These are phyloP conservation scores for Collybia sp. DNA, from an alignment of 768 basidiomycete genomes.

Conservation along the genomic window DNA sequence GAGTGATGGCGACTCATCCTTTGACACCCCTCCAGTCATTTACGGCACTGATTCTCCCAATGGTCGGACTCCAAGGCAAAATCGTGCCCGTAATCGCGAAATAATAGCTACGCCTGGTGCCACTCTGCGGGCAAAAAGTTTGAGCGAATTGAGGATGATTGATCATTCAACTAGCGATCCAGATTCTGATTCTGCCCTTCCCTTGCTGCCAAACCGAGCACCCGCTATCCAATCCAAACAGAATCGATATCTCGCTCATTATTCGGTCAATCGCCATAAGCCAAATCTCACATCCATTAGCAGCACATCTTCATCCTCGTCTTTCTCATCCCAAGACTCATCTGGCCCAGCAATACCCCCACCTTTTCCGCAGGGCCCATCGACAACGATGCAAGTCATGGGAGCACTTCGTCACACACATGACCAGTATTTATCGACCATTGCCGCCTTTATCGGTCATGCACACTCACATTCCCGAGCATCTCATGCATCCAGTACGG, in stretches of 20 bases:
- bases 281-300: constrained; percentile 50
- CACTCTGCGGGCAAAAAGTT: constrained; percentile 44
- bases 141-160: constrained; percentile 42
- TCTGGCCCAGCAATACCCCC: constrained; percentile 35
- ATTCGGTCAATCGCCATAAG: constrained; percentile 34
- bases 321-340: constrained; percentile 61
- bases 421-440: constrained; percentile 87
- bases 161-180: constrained; percentile 19
- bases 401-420: constrained; percentile 80
- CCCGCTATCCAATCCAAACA: constrained; percentile 7
- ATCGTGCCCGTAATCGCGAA: constrained; percentile 17
- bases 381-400: constrained; percentile 62
- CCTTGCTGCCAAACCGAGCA: constrained; percentile 27
- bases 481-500: constrained; percentile 90
- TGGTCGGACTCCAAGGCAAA: constrained; percentile 30
- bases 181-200: constrained; percentile 31
- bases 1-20: constrained; percentile 22
- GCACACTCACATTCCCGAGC: constrained; percentile 88
- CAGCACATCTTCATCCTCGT: constrained; percentile 70
- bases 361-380: constrained; percentile 71
- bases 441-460: constrained; percentile 97
- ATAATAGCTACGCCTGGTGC: constrained; percentile 21
- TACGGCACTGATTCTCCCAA: constrained; percentile 21
- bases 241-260: constrained; percentile 18
- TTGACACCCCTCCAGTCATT: constrained; percentile 21